These are phyloP conservation scores for Fusarium vanettenii DNA, from an alignment of 2,329 filamentous ascomycete genomes.

Conservation along the genomic window DNA sequence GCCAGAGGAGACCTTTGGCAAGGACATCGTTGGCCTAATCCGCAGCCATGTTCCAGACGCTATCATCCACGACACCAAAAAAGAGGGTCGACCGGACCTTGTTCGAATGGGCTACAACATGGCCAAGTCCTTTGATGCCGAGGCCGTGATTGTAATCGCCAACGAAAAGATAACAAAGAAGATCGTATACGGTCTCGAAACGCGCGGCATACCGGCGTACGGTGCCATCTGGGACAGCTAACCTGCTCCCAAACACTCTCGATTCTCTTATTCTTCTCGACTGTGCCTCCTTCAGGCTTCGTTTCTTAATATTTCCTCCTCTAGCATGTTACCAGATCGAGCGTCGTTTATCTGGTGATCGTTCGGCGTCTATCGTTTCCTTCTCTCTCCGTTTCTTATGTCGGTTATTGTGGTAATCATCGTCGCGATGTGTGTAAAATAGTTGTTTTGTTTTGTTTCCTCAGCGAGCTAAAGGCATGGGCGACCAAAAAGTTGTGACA, in stretches of 20 bases:
- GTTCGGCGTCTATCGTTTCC: slow-evolving; percentile 4
- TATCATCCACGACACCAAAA: slow-evolving; percentile 74
- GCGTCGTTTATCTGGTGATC: background rate
- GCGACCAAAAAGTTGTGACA: slow-evolving; percentile 25
- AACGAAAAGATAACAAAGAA: slow-evolving; percentile 75
- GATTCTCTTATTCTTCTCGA: background rate
- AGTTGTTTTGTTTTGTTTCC: slow-evolving; percentile 5
- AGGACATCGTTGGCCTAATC: slow-evolving; percentile 67
- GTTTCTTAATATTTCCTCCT: background rate
- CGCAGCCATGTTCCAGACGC: slow-evolving; percentile 68
- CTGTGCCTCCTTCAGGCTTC: slow-evolving; percentile 3
- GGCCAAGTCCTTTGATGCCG: slow-evolving; percentile 65
- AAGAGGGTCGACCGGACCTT: slow-evolving; percentile 69
- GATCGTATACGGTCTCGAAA: slow-evolving; percentile 77
- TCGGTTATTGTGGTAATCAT: background rate
- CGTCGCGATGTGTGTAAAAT: background rate
- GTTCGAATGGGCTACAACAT: slow-evolving; percentile 64
- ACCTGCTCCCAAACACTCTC: slow-evolving; percentile 10
- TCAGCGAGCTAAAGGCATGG: background rate
- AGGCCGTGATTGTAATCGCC: slow-evolving; percentile 80
- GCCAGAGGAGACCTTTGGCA: slow-evolving; percentile 72
- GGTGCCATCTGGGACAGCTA: slow-evolving; percentile 78
- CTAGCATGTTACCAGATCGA: background rate
- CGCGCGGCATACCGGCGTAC: slow-evolving; percentile 73
- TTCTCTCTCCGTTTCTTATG: background rate